Conservation (phyloP, 257 asterid genomes). For the Thymus mandschuricus region DNA sequence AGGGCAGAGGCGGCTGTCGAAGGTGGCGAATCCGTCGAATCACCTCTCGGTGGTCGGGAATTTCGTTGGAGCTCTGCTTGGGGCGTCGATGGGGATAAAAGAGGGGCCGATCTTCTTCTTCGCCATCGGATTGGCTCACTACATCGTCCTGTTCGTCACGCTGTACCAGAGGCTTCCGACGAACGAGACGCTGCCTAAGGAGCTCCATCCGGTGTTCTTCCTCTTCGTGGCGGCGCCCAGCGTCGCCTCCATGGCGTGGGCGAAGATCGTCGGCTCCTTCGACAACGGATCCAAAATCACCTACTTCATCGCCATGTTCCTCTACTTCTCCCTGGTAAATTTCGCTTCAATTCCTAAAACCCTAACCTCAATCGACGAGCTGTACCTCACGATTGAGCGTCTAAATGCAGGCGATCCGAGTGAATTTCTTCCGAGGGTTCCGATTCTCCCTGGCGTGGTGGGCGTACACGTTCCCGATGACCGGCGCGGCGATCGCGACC, state of each 20-base stretch:
- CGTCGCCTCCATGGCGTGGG: slow-evolving; percentile 98
- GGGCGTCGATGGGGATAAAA: slow-evolving; percentile 87
- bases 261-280: slow-evolving; percentile 76
- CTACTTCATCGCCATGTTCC: slow-evolving; percentile 88
- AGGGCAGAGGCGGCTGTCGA: slow-evolving; percentile 83
- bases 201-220: slow-evolving; percentile 92
- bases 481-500: slow-evolving; percentile 85
- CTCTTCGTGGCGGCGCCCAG: slow-evolving; percentile 94
- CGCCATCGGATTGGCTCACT: slow-evolving; percentile 91
- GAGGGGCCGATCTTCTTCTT: slow-evolving; percentile 94
- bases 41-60: slow-evolving; percentile 82
- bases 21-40: slow-evolving; percentile 92
- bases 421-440: slow-evolving; percentile 87
- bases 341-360: too few relatives aligned
- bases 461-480: slow-evolving; percentile 96
- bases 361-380: background rate
- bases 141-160: slow-evolving; percentile 77
- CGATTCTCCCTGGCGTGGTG: slow-evolving; percentile 92
- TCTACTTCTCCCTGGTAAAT: slow-evolving; percentile 78
- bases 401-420: slow-evolving; percentile 65
- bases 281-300: slow-evolving; percentile 69
- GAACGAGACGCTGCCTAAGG: slow-evolving; percentile 87
- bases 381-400: background rate
- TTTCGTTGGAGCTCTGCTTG: slow-evolving; percentile 89
- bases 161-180: slow-evolving; percentile 95